Conservation (phyloP, 768 basidiomycete genomes). For the Exidia glandulosa region DNA sequence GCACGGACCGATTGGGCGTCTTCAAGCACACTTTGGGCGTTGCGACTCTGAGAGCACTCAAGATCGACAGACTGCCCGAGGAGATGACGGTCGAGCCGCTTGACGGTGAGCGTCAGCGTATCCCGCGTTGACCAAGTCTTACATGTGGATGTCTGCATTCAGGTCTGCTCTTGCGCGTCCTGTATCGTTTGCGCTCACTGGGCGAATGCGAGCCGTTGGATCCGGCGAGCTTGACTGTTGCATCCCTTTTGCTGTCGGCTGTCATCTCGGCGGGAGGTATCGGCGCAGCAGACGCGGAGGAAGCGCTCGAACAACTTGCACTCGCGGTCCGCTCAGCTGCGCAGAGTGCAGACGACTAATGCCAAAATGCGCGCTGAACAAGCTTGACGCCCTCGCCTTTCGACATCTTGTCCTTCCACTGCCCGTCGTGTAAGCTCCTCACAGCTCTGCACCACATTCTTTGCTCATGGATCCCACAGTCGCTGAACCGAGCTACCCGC, state of each 20-base stretch:
- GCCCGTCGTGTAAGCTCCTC: conserved; percentile 17
- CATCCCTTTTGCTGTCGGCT: conserved; percentile 60
- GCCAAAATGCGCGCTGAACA: too few species aligned
- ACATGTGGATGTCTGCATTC: background rate
- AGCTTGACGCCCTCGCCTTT: too few species aligned
- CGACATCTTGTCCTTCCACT: conserved; percentile 58
- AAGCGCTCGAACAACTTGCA: conserved; percentile 69
- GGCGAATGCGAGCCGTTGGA: conserved; percentile 78
- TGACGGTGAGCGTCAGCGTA: conserved; percentile 31
- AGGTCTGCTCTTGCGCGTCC: conserved; percentile 75
- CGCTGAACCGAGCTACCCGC: conserved; percentile 59
- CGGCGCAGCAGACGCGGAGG: conserved; percentile 53
- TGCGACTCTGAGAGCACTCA: conserved; percentile 67
- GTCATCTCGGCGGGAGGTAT: conserved; percentile 65
- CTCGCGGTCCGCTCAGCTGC: too few species aligned
- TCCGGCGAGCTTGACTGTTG: conserved; percentile 73
- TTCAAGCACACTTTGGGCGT: conserved; percentile 68
- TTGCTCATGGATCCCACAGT: conserved; percentile 32
- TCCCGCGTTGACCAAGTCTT: background rate
- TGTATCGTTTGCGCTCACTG: conserved; percentile 72
- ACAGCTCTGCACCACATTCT: conserved; percentile 11
- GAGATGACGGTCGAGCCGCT: conserved; percentile 64
- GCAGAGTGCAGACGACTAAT: too few species aligned
- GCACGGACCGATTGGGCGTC: conserved; percentile 61
- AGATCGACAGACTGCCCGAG: conserved; percentile 55